Conservation (phyloP, 2,329 filamentous ascomycete genomes). For the Mycogone perniciosa region DNA sequence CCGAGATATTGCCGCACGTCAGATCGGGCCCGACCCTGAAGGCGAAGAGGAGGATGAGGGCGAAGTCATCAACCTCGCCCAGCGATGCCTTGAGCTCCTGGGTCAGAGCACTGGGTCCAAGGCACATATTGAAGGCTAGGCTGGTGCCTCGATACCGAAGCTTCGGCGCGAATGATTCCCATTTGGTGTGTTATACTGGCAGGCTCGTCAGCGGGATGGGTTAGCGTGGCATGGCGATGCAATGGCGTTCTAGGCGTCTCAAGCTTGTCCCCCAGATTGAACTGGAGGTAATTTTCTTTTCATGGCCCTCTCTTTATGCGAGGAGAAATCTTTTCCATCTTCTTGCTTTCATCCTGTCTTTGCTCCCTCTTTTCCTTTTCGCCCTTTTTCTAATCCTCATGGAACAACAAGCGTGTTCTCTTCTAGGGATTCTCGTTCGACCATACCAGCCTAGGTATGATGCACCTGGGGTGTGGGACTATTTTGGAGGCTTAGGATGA, state of each 20-base stretch:
- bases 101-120: conserved; percentile 65
- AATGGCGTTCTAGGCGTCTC: conserved; percentile 27
- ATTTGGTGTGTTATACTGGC: background rate
- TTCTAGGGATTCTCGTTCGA: conserved; percentile 5
- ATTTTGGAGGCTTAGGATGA: background rate
- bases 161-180: background rate
- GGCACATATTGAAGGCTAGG: conserved; percentile 72
- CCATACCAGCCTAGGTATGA: background rate
- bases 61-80: conserved; percentile 85
- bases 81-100: conserved; percentile 80
- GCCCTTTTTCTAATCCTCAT: conserved; percentile 6
- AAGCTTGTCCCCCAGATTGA: conserved; percentile 21
- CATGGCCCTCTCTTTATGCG: conserved; percentile 10
- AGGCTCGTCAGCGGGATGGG: conserved; percentile 3
- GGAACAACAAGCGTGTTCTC: conserved; percentile 7
- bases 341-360: conserved; percentile 10
- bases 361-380: conserved; percentile 5
- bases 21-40: conserved; percentile 79
- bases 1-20: conserved; percentile 81
- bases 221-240: conserved; percentile 14
- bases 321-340: conserved; percentile 14
- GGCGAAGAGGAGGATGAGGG: conserved; percentile 85
- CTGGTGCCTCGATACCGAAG: background rate
- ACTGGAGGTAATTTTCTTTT: conserved; percentile 14
- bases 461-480: background rate